These are phyloP conservation scores for Neophaeococcomyces aloes DNA, from an alignment of 2,329 filamentous ascomycete genomes.

Conservation along the genomic window DNA sequence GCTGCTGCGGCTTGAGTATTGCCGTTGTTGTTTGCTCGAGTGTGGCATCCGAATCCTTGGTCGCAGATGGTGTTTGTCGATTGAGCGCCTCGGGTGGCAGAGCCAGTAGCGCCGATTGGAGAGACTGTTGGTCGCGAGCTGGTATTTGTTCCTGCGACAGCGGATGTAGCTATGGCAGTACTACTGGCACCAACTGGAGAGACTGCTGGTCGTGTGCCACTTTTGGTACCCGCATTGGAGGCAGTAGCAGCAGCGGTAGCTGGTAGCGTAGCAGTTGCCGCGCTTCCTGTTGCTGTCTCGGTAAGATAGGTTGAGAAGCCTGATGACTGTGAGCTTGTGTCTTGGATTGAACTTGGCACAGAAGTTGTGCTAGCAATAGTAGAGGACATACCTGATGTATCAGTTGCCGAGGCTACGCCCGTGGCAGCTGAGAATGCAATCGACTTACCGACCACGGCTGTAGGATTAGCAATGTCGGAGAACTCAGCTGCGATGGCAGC, in stretches of 20 bases:
- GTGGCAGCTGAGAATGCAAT: conserved; percentile 15
- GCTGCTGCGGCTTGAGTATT: no score
- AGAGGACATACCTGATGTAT: neutral
- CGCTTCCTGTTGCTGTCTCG: neutral
- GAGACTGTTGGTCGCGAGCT: neutral
- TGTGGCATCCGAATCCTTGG: neutral
- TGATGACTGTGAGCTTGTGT: neutral
- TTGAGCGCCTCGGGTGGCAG: neutral
- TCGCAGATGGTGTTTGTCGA: neutral
- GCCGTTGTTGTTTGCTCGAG: neutral
- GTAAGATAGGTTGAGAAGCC: neutral
- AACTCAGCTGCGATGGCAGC: conserved; percentile 33
- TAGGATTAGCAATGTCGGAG: conserved; percentile 24
- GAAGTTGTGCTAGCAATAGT: neutral
- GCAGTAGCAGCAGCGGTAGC: no score
- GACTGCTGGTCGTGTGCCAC: no score
- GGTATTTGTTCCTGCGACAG: neutral
- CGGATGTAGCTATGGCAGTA: no score
- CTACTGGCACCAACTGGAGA: no score
- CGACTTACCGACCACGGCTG: conserved; percentile 11
- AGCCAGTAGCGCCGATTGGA: neutral
- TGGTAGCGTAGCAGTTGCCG: neutral
- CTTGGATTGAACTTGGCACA: neutral
- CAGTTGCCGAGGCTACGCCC: neutral
- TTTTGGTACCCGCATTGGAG: neutral